Base-by-base conservation (phyloP, 345 rosid species). In the Xanthoceras sorbifolium region DNA sequence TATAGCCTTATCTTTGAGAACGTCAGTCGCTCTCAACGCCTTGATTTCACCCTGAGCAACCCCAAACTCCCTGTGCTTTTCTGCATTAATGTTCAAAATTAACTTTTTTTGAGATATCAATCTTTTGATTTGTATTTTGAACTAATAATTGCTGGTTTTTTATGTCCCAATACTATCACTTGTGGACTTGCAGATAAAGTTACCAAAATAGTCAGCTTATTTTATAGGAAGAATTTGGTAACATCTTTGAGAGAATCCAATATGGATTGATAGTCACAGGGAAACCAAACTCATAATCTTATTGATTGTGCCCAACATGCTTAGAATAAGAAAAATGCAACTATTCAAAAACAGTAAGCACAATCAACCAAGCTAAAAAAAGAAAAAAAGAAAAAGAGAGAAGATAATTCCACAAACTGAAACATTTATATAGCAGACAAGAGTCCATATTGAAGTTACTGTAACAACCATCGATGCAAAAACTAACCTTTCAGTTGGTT, bases 401-500 rank as follows among this genome's bases (percentile, higher is more conserved):
- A n/a, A n/a, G n/a, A 48, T 18, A 48, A 48, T 48, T 48, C 54
- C 2, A 46, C 54, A 3, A 48, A 48, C 54, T 10, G 54, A 17
- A 50, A 50, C 57, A 50, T 17, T 1, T 3, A 50, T 50, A 6
- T 6, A 50, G 46, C 46, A 42, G 46, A 42, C 46, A 7, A 42
- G 14, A 48, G 46, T 42, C 46, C 10, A 42, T 9, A 42, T 42
- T 42, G 22, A 52, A 52, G 8, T 15, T 4, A 52, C 22, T 20
- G 6, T 52, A 15, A 7, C 46, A 64, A 32, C 67, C n/a, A 32
- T 36, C 26, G 38, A 36, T 66, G 17, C 10, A n/a, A 46, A 6
- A 28, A 29, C 10, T 1, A 67, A 92, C 98, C 99, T 91, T 75
- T 87, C 61, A 90, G 87, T 71, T 88, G 89, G 86, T 88, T 93